Conservation (phyloP, 768 basidiomycete species). For the Termitomyces sp. region DNA sequence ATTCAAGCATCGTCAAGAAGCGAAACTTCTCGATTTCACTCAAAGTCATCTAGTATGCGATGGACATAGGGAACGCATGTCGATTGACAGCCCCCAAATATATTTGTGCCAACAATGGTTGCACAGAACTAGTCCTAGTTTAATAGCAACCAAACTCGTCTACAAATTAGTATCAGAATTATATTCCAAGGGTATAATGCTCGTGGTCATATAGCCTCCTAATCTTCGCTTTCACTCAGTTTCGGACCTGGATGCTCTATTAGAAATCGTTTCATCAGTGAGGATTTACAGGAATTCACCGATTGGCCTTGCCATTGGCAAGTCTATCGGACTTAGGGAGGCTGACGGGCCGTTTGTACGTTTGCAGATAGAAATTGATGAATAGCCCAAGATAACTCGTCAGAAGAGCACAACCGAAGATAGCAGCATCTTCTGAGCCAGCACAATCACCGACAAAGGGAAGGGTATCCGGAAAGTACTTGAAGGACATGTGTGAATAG, state of each 20-base stretch:
- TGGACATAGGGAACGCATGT: neutral
- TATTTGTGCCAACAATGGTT: constrained; percentile 3
- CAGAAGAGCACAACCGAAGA: constrained; percentile 85
- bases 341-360: constrained; percentile 60
- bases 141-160: constrained; percentile 14
- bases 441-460: constrained; percentile 81
- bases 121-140: neutral
- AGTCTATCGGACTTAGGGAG: constrained; percentile 33
- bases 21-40: neutral
- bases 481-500: constrained; percentile 75
- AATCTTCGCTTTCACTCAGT: constrained; percentile 19
- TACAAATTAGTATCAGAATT: constrained; percentile 28
- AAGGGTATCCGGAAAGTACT: constrained; percentile 51
- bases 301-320: constrained; percentile 40
- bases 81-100: neutral
- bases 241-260: constrained; percentile 22
- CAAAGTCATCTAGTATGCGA: neutral
- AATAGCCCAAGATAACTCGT: constrained; percentile 91
- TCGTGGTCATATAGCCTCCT: constrained; percentile 21
- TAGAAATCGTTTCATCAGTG: neutral
- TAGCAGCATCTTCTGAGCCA: constrained; percentile 81
- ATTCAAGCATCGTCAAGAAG: neutral
- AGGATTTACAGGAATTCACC: constrained; percentile 20
- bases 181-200: constrained; percentile 31
- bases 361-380: constrained; percentile 90